Evolutionary conservation across 2,329 filamentous ascomycete species (phyloP).

Genomic region (Cordyceps cateniannulata): DNA sequence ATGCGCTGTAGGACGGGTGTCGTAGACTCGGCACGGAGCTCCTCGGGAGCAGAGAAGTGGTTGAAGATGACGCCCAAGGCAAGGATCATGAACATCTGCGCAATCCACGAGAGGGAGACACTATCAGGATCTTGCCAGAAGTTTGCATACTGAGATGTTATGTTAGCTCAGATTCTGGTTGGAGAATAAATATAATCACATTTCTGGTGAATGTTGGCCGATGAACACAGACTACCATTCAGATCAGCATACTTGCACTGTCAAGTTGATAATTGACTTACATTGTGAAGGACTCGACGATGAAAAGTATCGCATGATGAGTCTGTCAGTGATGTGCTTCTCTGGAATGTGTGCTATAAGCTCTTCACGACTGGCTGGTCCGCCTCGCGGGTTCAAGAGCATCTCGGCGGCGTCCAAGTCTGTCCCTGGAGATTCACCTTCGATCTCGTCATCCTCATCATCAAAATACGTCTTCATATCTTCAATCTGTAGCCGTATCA

Average conservation of each 20-base stretch:
- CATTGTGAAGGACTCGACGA: constrained; percentile 46
- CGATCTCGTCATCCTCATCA: constrained; percentile 33
- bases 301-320: constrained; percentile 48
- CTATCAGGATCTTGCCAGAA: constrained; percentile 41
- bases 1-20: constrained; percentile 38
- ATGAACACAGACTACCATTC: constrained; percentile 42
- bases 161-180: not conserved
- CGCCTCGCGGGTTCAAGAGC: constrained; percentile 34
- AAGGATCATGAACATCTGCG: constrained; percentile 43
- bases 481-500: constrained; percentile 40
- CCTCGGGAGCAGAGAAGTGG: constrained; percentile 36
- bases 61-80: constrained; percentile 39
- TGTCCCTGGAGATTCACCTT: constrained; percentile 26
- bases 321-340: constrained; percentile 38
- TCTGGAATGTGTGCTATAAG: constrained; percentile 43
- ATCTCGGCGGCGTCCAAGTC: constrained; percentile 35
- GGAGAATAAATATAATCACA: constrained; percentile 22
- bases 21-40: constrained; percentile 35
- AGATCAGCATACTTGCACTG: not conserved
- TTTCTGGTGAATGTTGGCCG: constrained; percentile 43
- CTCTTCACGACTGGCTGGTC: constrained; percentile 36
- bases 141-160: constrained; percentile 36
- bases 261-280: constrained; percentile 23
- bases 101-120: constrained; percentile 40
- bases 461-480: constrained; percentile 54